Conservation (phyloP, 805 yeast genomes). For the Myxozyma mucilagina region DNA sequence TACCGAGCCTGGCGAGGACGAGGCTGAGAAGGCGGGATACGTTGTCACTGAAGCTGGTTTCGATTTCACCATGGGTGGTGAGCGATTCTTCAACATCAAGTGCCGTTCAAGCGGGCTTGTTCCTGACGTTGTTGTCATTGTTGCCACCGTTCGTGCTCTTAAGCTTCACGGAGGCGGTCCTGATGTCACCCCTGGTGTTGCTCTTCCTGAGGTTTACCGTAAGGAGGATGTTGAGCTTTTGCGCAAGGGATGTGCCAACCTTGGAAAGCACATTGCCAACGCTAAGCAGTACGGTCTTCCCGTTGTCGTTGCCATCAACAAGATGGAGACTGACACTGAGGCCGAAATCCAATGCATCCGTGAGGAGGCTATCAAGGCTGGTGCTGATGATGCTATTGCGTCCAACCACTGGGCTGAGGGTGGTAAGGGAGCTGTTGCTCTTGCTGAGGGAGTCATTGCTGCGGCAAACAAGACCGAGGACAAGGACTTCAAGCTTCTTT, state of each 20-base stretch:
- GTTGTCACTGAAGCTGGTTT: constrained; percentile 98
- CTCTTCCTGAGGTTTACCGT: constrained; percentile 77
- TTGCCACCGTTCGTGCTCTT: constrained; percentile 95
- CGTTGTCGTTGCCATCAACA: constrained; percentile 92
- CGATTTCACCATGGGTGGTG: constrained; percentile 99
- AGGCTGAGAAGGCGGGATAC: constrained; percentile 56
- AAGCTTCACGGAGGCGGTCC: constrained; percentile 98
- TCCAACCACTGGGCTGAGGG: constrained; percentile 96
- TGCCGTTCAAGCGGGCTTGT: constrained; percentile 85
- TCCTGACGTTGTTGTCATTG: constrained; percentile 90
- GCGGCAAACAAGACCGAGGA: constrained; percentile 50
- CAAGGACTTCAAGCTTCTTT: constrained; percentile 62
- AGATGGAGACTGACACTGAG: constrained; percentile 76
- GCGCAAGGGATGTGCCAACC: constrained; percentile 77
- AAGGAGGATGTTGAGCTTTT: constrained; percentile 79
- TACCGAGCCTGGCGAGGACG: constrained; percentile 49
- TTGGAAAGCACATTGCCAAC: constrained; percentile 86
- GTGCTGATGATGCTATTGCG: constrained; percentile 87
- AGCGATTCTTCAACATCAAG: constrained; percentile 92
- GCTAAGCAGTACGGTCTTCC: constrained; percentile 84
- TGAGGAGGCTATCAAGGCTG: constrained; percentile 81
- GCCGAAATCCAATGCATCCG: constrained; percentile 79
- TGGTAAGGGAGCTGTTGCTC: constrained; percentile 81
- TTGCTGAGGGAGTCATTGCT: constrained; percentile 79
- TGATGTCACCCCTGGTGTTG: constrained; percentile 90